Conservation (phyloP, 2,329 filamentous ascomycete species). For the Fusarium praegraminearum region DNA sequence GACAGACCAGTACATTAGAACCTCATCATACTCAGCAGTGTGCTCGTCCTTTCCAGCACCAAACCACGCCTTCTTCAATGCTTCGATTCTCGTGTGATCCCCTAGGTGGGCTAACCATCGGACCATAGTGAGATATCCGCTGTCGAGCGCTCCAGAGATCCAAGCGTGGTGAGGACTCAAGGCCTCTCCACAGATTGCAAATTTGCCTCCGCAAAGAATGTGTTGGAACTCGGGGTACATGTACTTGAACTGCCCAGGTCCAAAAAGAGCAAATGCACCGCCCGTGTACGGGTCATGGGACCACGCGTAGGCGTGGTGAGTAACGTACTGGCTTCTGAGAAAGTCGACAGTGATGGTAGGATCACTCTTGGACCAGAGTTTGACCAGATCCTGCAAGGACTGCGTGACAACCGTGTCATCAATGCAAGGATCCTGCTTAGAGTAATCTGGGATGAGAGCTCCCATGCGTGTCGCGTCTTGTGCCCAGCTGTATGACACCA, state of each 20-base stretch:
- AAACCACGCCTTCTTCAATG: slow-evolving; percentile 13
- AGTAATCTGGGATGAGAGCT: slow-evolving; percentile 23
- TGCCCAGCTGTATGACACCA: slow-evolving; percentile 36
- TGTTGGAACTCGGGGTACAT: slow-evolving; percentile 50
- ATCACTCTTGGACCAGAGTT: slow-evolving; percentile 9
- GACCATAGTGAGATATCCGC: slow-evolving; percentile 40
- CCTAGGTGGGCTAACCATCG: neutral
- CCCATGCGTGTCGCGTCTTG: slow-evolving; percentile 38
- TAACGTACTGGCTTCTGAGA: slow-evolving; percentile 17
- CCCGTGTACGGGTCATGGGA: slow-evolving; percentile 50
- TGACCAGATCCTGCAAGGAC: slow-evolving; percentile 26
- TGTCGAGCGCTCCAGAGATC: slow-evolving; percentile 55
- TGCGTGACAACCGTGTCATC: slow-evolving; percentile 24
- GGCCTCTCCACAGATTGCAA: slow-evolving; percentile 55
- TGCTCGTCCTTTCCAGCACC: slow-evolving; percentile 1
- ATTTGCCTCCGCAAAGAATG: slow-evolving; percentile 44
- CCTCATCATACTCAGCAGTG: slow-evolving; percentile 15
- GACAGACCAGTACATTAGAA: slow-evolving; percentile 11
- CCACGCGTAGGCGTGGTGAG: slow-evolving; percentile 55
- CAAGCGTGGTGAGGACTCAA: slow-evolving; percentile 55
- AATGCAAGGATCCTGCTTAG: neutral
- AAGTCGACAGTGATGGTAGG: neutral
- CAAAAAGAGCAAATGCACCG: slow-evolving; percentile 57
- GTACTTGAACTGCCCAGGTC: slow-evolving; percentile 55
- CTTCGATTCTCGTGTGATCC: neutral